Conservation (phyloP, 331 rosid species). For the Saraca asoca region DNA sequence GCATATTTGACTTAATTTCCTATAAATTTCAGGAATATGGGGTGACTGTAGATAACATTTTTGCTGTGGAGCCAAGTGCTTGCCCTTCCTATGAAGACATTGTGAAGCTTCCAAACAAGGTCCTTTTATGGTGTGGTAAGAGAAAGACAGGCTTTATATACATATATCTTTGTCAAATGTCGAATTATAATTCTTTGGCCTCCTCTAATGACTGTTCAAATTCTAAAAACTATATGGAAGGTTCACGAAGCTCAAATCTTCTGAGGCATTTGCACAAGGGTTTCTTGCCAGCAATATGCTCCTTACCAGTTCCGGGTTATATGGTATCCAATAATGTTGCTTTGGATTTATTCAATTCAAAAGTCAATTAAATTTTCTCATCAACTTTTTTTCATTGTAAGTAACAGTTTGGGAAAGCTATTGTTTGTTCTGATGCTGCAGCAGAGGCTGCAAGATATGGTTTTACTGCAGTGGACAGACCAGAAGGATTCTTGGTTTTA, state of each 20-base stretch:
- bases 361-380: slow-evolving; percentile 13
- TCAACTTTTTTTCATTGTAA: neutral
- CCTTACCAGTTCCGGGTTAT: slow-evolving; percentile 78
- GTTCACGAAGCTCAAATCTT: slow-evolving; percentile 74
- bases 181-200: neutral
- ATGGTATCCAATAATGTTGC: slow-evolving; percentile 48
- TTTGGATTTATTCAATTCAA: neutral
- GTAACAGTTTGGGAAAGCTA: slow-evolving; percentile 70
- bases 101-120: slow-evolving; percentile 69
- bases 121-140: slow-evolving; percentile 92
- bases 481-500: slow-evolving; percentile 83
- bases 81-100: slow-evolving; percentile 66
- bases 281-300: slow-evolving; percentile 73
- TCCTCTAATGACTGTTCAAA: neutral
- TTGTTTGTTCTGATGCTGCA: slow-evolving; percentile 80
- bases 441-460: slow-evolving; percentile 84
- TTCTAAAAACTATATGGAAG: slow-evolving; percentile 31
- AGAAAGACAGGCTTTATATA: neutral
- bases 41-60: slow-evolving; percentile 62
- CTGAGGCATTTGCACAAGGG: slow-evolving; percentile 82
- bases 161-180: neutral
- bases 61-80: slow-evolving; percentile 51
- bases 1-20: neutral
- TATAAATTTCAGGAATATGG: slow-evolving; percentile 63
- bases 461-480: slow-evolving; percentile 78